A percentile compares a stretch with the other conserved stretches of the same genome.
phyloP scores from a whole-genome alignment of 257 asterid genomes.

The Salvia hispanica region DNA sequence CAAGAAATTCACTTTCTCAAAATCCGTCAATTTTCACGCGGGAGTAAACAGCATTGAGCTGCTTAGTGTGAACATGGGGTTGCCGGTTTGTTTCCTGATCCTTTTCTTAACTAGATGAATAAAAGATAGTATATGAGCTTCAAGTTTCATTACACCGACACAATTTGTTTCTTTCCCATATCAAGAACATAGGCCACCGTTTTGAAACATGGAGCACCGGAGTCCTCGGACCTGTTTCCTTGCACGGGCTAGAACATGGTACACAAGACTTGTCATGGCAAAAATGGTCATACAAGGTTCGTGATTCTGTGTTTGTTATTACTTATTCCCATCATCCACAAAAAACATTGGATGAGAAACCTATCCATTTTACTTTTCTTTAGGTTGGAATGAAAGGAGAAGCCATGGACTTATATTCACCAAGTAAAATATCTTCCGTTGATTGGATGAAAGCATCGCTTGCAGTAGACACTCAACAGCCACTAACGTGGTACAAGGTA shows the following conservation, averaged over 20 bases:
- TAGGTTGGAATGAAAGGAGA: constrained; percentile 91
- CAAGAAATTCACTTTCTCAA: constrained; percentile 54
- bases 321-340: constrained; percentile 18
- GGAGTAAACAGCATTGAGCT: constrained; percentile 74
- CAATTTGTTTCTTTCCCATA: constrained; percentile 4
- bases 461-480: constrained; percentile 48
- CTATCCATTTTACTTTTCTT: neutral
- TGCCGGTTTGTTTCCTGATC: constrained; percentile 58
- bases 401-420: constrained; percentile 71
- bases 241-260: constrained; percentile 72
- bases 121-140: neutral
- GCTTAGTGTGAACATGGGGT: constrained; percentile 87
- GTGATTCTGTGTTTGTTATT: constrained; percentile 2
- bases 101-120: neutral
- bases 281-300: constrained; percentile 95
- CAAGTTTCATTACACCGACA: neutral
- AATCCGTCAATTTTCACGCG: constrained; percentile 62
- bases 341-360: neutral
- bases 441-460: constrained; percentile 64
- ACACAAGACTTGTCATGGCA: constrained; percentile 69
- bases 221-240: constrained; percentile 77
- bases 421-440: constrained; percentile 48
- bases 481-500: constrained; percentile 93
- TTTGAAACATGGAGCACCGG: constrained; percentile 79
- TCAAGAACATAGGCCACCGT: constrained; percentile 71